Evolutionary conservation across 805 yeast species (phyloP).

Genomic region (Candida sithepensis): DNA sequence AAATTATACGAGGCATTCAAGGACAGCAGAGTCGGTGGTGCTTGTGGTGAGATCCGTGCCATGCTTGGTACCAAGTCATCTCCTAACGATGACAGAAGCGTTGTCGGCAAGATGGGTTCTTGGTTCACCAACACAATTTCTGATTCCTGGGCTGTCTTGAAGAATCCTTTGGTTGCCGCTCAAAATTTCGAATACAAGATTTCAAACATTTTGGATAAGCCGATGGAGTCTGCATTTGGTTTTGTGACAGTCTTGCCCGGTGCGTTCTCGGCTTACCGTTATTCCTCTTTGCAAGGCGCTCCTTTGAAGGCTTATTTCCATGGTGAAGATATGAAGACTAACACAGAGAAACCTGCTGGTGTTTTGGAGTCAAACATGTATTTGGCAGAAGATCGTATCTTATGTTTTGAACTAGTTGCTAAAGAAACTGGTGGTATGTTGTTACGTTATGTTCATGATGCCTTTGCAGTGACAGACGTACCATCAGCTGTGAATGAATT

Average conservation of each 20-base stretch:
- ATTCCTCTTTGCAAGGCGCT: conserved; percentile 69
- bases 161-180: conserved; percentile 85
- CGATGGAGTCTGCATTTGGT: conserved; percentile 91
- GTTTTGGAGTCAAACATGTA: conserved; percentile 94
- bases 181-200: conserved; percentile 96
- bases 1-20: conserved; percentile 86
- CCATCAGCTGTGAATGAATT: conserved; percentile 87
- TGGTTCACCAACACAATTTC: conserved; percentile 44
- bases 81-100: conserved; percentile 29
- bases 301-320: conserved; percentile 89
- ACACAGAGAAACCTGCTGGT: conserved; percentile 63
- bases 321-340: conserved; percentile 74
- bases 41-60: conserved; percentile 94
- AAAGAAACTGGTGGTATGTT: conserved; percentile 69
- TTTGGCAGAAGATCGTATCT: conserved; percentile 90
- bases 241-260: conserved; percentile 94
- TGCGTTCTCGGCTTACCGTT: conserved; percentile 92
- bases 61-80: conserved; percentile 37
- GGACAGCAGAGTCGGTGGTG: conserved; percentile 84
- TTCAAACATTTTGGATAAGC: conserved; percentile 91
- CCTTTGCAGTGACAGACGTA: conserved; percentile 92
- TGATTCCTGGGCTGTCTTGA: conserved; percentile 45
- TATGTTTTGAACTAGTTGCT: conserved; percentile 92
- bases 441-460: conserved; percentile 78
- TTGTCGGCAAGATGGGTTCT: conserved; percentile 19